Conservation (phyloP, 345 rosid genomes). For the Rhodomyrtus tomentosa region DNA sequence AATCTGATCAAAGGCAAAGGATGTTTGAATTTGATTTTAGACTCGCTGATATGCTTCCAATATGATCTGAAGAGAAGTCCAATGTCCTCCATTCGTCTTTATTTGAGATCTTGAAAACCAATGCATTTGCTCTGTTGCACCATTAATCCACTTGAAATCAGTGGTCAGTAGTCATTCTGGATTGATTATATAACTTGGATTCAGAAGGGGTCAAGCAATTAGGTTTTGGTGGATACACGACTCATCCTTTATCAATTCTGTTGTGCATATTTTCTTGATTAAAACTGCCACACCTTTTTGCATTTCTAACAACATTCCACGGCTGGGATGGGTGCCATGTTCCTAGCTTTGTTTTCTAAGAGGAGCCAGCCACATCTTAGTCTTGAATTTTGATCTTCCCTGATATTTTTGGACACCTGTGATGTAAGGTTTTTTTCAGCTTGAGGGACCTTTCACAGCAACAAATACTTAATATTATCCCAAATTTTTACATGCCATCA, state of each 20-base stretch:
- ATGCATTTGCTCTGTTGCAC: background rate
- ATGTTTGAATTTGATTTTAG: background rate
- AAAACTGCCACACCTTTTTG: background rate
- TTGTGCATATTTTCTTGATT: background rate
- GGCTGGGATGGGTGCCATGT: background rate
- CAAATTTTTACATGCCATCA: background rate
- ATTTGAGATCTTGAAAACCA: background rate
- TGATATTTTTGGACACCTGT: background rate
- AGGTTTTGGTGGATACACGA: background rate
- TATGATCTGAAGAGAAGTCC: background rate
- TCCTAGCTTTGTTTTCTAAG: background rate
- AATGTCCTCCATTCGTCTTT: background rate
- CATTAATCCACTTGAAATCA: background rate
- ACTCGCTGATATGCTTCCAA: background rate
- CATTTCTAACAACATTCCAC: background rate
- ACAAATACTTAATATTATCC: background rate
- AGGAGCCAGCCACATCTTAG: background rate
- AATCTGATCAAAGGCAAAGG: background rate
- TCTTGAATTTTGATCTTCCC: background rate
- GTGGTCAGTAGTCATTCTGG: background rate
- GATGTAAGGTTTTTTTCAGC: background rate
- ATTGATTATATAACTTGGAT: background rate
- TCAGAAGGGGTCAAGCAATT: background rate
- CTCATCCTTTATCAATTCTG: background rate
- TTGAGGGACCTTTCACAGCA: background rate